These are phyloP conservation scores for Pseudopediastrum boryanum DNA, from an alignment of 139 green algal genomes.

Conservation along the genomic window DNA sequence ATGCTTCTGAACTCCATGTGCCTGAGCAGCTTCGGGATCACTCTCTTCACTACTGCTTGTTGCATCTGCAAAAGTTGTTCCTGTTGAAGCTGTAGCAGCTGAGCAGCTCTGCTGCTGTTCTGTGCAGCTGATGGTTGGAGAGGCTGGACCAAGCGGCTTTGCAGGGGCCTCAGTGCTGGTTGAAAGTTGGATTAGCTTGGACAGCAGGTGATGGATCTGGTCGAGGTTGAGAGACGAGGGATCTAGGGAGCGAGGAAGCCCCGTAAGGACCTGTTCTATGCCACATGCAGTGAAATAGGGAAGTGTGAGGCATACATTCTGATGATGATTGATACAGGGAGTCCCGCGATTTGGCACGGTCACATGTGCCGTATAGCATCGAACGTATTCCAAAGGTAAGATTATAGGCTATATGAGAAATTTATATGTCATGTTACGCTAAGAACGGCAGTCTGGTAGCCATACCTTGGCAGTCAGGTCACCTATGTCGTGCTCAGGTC, in stretches of 20 bases:
- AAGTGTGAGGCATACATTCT: background rate
- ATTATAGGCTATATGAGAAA: too few relatives aligned
- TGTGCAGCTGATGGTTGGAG: too few relatives aligned
- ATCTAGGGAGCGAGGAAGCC: background rate
- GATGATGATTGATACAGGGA: background rate
- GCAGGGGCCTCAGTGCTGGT: background rate
- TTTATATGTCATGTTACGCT: too few relatives aligned
- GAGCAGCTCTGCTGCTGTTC: too few relatives aligned
- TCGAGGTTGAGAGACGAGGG: conserved; percentile 11
- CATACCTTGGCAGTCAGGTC: too few relatives aligned
- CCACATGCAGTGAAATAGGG: background rate
- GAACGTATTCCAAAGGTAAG: conserved; percentile 15
- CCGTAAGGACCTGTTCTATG: conserved; percentile 10
- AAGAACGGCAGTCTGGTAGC: too few relatives aligned
- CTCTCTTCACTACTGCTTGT: background rate
- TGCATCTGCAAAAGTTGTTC: too few relatives aligned
- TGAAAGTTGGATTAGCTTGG: background rate
- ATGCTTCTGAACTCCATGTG: background rate
- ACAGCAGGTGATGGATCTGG: conserved; percentile 5
- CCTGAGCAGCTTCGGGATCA: background rate
- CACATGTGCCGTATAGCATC: background rate
- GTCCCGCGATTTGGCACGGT: background rate
- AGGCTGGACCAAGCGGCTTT: too few relatives aligned
- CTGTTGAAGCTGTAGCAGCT: too few relatives aligned
- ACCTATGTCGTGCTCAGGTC: too few relatives aligned